Evolutionary conservation across 208 protist genomes (phyloP).

Genomic region (Leishmania guyanensis): DNA sequence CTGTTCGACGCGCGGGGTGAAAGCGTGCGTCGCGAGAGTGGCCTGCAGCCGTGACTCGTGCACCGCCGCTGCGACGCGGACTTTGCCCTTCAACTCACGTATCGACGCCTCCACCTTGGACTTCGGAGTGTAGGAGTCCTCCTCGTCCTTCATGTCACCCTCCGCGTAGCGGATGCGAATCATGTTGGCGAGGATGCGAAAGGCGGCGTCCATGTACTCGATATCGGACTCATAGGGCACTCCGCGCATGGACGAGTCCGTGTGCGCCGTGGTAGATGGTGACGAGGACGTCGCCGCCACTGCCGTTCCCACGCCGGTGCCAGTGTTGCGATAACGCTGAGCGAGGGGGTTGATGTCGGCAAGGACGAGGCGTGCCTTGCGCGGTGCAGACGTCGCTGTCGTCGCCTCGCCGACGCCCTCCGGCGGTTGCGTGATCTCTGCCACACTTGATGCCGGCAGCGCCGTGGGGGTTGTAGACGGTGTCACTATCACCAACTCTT

Average conservation of each 20-base stretch:
- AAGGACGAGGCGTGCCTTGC: constrained; percentile 17
- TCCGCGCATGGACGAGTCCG: constrained; percentile 15
- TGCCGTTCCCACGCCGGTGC: neutral
- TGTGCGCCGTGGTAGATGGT: neutral
- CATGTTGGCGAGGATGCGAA: constrained; percentile 83
- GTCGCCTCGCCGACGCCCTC: neutral
- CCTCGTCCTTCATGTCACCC: constrained; percentile 92
- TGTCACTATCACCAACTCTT: neutral
- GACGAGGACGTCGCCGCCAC: neutral
- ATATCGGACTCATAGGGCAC: constrained; percentile 84
- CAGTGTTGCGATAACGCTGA: constrained; percentile 12
- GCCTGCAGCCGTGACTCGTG: constrained; percentile 70
- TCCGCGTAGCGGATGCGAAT: constrained; percentile 87
- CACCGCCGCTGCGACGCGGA: constrained; percentile 63
- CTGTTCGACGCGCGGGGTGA: constrained; percentile 88
- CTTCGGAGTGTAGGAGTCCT: constrained; percentile 71
- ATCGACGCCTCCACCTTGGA: constrained; percentile 82
- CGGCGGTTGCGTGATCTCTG: neutral
- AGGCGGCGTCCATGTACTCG: constrained; percentile 92
- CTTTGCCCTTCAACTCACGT: constrained; percentile 83
- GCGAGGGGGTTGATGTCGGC: constrained; percentile 37
- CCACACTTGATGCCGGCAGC: neutral
- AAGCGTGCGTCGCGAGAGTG: constrained; percentile 51
- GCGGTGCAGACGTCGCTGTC: neutral
- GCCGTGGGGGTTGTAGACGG: neutral